Base-by-base conservation (phyloP, 768 basidiomycete species). In the Pleurotus tuber-regium region DNA sequence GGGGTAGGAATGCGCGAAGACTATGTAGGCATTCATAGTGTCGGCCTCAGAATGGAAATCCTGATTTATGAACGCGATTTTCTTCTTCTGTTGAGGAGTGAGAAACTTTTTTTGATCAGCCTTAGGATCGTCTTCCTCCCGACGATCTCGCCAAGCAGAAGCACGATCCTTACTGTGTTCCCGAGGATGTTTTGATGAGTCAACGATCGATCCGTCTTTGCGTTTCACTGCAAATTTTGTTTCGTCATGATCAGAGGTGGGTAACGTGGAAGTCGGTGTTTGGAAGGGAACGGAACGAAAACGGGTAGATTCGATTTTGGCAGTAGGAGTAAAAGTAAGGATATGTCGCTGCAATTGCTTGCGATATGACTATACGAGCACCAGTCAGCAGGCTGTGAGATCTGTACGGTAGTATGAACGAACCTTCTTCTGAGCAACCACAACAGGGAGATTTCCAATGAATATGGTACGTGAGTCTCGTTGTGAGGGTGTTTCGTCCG, bases 231-330 rank as follows among this genome's bases (percentile, higher is more conserved):
- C 8, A 12, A 62, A 44, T 67, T 65, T 68, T 36, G 57, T 60
- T 30, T 65, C 64, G 16, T 65, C 62, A 23, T 67, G 68, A 19
- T 77, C 70, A 39, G 68, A 64, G 28, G 73, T 64, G 0, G 82
- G 76, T 14, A 85, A 72, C 56, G 82, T 77, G 9, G 86, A 66
- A 1, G 92, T 92, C 8, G 96, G 91, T 0, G 77, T 77, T 56
- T 89, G 84, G 73, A 98, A 98, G 1, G 94, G 86, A 43, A 97
- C 79, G 12, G 94, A 97, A 46, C 96, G 91, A 75, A 96, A 97
- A 36, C 96, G 91, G 21, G 84, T 79, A 4, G 93, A 94, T 62
- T 98, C 96, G 56, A 97, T 86, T 71, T 89, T 92, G 47, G 90
- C 83, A 0, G 75, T 68, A 2, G 89, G 84, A 11, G 90, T 75